These are phyloP conservation scores for Phytopythium vexans DNA, from an alignment of 352 stramenopile species.

Conservation along the genomic window DNA sequence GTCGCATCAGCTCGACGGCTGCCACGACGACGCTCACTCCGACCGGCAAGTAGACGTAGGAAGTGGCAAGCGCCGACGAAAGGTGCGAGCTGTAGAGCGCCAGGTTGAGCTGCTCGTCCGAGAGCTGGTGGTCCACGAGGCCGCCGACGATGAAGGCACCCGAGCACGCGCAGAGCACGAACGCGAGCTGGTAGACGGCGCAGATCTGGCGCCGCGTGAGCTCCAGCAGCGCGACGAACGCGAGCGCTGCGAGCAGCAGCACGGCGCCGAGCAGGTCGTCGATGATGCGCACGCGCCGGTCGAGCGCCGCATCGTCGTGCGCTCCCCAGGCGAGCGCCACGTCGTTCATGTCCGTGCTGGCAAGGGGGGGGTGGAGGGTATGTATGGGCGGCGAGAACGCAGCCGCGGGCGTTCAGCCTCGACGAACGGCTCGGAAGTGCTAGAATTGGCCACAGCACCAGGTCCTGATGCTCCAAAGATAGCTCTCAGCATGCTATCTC, in stretches of 20 bases:
- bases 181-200: constrained; percentile 68
- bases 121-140: constrained; percentile 68
- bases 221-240: constrained; percentile 50
- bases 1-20: constrained; percentile 18
- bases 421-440: no score
- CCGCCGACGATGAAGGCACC: constrained; percentile 66
- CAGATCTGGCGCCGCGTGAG: constrained; percentile 69
- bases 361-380: background rate
- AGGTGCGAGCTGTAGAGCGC: constrained; percentile 66
- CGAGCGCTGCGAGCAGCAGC: constrained; percentile 47
- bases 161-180: constrained; percentile 44
- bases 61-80: constrained; percentile 38
- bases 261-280: constrained; percentile 70
- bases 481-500: no score
- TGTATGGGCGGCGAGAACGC: no score
- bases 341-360: background rate
- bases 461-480: no score
- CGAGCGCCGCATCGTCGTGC: constrained; percentile 14
- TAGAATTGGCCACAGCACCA: no score
- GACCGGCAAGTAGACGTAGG: constrained; percentile 65
- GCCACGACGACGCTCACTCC: constrained; percentile 34
- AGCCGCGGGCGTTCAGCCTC: no score
- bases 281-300: constrained; percentile 63
- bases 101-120: constrained; percentile 63
- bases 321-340: background rate